Percentiles rank a stretch among this genome's conserved stretches.
phyloP scores from a whole-genome alignment of 495 filamentous ascomycete genomes.

The Staphylotrichum longicolle region DNA sequence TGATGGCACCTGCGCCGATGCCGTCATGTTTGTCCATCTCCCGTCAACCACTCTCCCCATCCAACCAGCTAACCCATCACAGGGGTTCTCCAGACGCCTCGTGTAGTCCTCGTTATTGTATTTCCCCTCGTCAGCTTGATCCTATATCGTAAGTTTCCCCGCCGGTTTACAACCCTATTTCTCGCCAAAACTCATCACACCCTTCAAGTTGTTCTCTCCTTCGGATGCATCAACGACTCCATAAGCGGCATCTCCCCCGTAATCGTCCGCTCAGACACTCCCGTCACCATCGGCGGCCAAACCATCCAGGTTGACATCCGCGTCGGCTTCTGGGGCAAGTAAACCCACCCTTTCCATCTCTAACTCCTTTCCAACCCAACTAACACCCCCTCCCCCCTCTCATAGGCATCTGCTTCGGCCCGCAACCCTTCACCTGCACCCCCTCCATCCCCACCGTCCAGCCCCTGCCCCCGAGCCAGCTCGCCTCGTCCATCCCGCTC shows the following conservation, averaged over 20 bases:
- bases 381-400: background rate
- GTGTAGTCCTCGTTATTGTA: constrained; percentile 25
- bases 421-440: constrained; percentile 24
- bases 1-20: constrained; percentile 13
- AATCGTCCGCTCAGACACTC: constrained; percentile 20
- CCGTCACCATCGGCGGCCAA: constrained; percentile 21
- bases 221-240: constrained; percentile 25
- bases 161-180: background rate
- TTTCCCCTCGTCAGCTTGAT: constrained; percentile 28
- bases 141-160: constrained; percentile 23
- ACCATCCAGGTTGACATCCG: constrained; percentile 24
- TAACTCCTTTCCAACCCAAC: background rate
- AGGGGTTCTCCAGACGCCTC: constrained; percentile 31
- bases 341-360: background rate
- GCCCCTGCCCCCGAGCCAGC: constrained; percentile 11
- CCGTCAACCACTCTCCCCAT: background rate
- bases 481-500: constrained; percentile 14
- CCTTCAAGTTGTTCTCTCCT: constrained; percentile 25
- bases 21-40: constrained; percentile 15
- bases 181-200: background rate
- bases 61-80: background rate
- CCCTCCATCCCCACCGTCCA: constrained; percentile 9
- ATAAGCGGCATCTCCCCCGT: constrained; percentile 27
- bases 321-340: constrained; percentile 29
- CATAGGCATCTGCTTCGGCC: constrained; percentile 31